These are phyloP conservation scores for Boletellus ananas DNA, from an alignment of 768 basidiomycete genomes.

Conservation along the genomic window DNA sequence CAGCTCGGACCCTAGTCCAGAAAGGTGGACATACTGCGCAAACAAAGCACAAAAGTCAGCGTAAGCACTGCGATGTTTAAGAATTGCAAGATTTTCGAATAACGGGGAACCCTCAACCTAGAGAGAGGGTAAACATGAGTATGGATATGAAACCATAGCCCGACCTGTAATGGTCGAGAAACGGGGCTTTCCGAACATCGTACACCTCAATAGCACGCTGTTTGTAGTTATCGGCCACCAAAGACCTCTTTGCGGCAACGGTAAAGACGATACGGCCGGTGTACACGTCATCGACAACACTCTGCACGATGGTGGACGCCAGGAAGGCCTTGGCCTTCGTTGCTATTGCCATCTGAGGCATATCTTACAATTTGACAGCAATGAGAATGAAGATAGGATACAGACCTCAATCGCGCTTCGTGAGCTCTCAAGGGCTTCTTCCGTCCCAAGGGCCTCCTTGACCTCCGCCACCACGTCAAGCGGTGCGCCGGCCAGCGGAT, in stretches of 20 bases:
- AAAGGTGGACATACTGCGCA: slow-evolving; percentile 53
- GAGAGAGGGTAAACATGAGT: not conserved
- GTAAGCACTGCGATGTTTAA: slow-evolving; percentile 69
- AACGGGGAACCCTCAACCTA: slow-evolving; percentile 79
- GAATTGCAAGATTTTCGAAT: slow-evolving; percentile 74
- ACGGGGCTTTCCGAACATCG: slow-evolving; percentile 59
- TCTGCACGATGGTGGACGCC: slow-evolving; percentile 78
- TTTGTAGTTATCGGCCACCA: slow-evolving; percentile 91
- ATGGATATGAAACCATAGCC: not conserved
- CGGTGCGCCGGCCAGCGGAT: slow-evolving; percentile 76
- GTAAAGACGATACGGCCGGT: slow-evolving; percentile 73
- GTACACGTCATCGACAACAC: slow-evolving; percentile 85
- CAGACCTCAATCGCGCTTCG: slow-evolving; percentile 85
- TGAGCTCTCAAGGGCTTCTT: slow-evolving; percentile 56
- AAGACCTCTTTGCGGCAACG: slow-evolving; percentile 56
- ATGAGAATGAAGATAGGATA: slow-evolving; percentile 9
- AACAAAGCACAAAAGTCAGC: slow-evolving; percentile 66
- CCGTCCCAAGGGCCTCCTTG: slow-evolving; percentile 50
- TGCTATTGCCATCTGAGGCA: slow-evolving; percentile 76
- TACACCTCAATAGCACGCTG: slow-evolving; percentile 70
- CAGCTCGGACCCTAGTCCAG: not conserved
- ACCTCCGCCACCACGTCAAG: slow-evolving; percentile 64
- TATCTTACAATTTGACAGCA: not conserved
- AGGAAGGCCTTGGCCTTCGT: slow-evolving; percentile 83
- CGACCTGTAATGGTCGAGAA: slow-evolving; percentile 82